Conservation (phyloP, 2,329 filamentous ascomycete genomes). For the Fusarium sacchari region DNA sequence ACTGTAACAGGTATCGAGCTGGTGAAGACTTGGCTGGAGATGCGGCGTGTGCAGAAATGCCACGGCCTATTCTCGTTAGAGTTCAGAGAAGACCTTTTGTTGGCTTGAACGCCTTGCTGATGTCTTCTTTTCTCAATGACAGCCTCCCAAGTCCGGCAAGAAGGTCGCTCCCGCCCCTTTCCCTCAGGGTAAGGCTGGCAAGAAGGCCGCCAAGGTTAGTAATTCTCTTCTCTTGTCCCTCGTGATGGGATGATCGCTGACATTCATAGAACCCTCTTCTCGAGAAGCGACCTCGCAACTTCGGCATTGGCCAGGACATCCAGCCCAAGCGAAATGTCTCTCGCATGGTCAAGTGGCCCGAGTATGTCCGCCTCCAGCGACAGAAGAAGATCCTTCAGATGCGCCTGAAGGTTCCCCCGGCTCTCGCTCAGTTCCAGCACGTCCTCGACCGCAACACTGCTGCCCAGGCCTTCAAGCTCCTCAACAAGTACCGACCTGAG, state of each 20-base stretch:
- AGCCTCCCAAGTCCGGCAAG: conserved; percentile 98
- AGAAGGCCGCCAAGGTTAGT: conserved; percentile 97
- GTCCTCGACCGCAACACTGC: conserved; percentile 97
- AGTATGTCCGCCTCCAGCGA: conserved; percentile 98
- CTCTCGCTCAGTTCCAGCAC: conserved; percentile 97
- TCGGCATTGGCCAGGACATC: conserved; percentile 98
- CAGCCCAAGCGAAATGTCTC: conserved; percentile 95
- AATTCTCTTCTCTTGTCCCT: neutral
- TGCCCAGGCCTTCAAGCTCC: conserved; percentile 96
- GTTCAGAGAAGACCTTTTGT: conserved; percentile 83
- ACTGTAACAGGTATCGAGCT: conserved; percentile 39
- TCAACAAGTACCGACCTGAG: conserved; percentile 99
- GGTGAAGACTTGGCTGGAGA: conserved; percentile 77
- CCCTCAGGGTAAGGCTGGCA: conserved; percentile 91
- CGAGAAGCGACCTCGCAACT: conserved; percentile 98
- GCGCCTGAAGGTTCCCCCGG: conserved; percentile 97
- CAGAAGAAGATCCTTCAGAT: conserved; percentile 95
- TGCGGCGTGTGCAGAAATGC: conserved; percentile 64
- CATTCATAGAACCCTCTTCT: conserved; percentile 89
- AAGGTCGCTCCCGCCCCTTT: conserved; percentile 98
- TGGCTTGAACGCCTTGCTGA: conserved; percentile 87
- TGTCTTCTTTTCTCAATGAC: conserved; percentile 99
- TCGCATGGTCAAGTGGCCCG: conserved; percentile 99
- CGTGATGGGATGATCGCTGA: neutral
- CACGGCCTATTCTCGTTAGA: conserved; percentile 80